Base-by-base conservation (phyloP, 2,329 filamentous ascomycete species). In the Aspergillus flavus region DNA sequence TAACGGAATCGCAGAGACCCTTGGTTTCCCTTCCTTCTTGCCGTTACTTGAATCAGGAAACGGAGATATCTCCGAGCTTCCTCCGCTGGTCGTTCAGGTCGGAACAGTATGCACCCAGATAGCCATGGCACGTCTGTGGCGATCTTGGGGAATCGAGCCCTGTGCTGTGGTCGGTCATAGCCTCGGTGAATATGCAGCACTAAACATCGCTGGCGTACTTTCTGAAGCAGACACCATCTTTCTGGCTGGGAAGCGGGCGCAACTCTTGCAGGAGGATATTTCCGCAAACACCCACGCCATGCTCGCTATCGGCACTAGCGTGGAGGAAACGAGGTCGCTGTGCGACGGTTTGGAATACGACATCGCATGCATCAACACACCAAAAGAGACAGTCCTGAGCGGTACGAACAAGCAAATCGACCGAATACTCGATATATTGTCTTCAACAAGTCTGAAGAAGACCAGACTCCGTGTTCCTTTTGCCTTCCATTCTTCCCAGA, bases 301-400 rank as follows among this genome's bases (percentile, higher is more conserved):
- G 80, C 71, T 82, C 19, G 79, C 80, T 39, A 74, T 82, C 9
- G 76, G 78, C 16, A 70, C 71, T 34, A 73, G 73, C 12, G 66
- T 78, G 2, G 73, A 73, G 9, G n/a, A 43, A 6, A 19, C 34
- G 48, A 69, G 94, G 1, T 89, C 93, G 23, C 91, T 91, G 45
- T 76, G 81, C 28, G 70, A 73, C 7, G 69, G 71, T 12, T 12
- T 55, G 2, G 61, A 73, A 7, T 68, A 71, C 34, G 74, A 75
- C 30, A 67, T 77, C 7, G 79, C 80, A 36, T 82, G 80, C 62
- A 77, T 81, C 58, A 82, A 82, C 61, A 76, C 76, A 21, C 79
- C 80, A n/a, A 71, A 72, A 3, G 79, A 79, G 62, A 81, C 78
- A 41, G 80, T 82, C 7, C 73, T 82, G 32, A 80, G 79, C 48